Conservation (phyloP, 1,284 basidiomycete species). For the Cerrena zonata region DNA sequence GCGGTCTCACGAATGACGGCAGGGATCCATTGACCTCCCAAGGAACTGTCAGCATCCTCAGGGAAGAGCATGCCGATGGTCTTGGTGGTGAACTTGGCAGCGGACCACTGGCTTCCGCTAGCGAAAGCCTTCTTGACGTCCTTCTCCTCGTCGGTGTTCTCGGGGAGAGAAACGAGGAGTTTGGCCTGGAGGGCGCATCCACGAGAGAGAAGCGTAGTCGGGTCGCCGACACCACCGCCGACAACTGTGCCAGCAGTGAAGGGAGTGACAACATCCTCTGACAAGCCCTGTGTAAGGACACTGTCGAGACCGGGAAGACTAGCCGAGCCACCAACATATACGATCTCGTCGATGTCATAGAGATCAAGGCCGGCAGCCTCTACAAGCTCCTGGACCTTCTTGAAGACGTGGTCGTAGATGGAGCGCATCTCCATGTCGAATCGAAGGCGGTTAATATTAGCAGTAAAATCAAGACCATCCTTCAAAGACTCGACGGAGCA, state of each 20-base stretch:
- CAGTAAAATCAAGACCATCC: conserved; percentile 89
- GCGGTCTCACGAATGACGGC: conserved; percentile 71
- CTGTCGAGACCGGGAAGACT: conserved; percentile 82
- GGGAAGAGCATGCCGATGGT: conserved; percentile 83
- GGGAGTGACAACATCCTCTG: conserved; percentile 60
- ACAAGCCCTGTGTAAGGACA: conserved; percentile 65
- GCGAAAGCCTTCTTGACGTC: conserved; percentile 53
- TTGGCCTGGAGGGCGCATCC: conserved; percentile 87
- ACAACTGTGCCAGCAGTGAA: conserved; percentile 61
- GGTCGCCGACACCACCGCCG: conserved; percentile 71
- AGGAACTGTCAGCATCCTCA: conserved; percentile 36
- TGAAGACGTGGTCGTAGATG: conserved; percentile 69
- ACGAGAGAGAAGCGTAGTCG: conserved; percentile 83
- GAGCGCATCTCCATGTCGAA: conserved; percentile 83
- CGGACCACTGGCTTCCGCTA: conserved; percentile 38
- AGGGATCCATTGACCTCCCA: conserved; percentile 62
- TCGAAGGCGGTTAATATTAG: conserved; percentile 87
- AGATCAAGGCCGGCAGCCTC: conserved; percentile 63
- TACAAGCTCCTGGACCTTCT: conserved; percentile 61
- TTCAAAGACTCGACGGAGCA: conserved; percentile 92
- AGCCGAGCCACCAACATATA: conserved; percentile 86
- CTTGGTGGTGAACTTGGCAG: conserved; percentile 52
- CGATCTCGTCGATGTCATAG: conserved; percentile 82
- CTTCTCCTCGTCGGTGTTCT: conserved; percentile 40
- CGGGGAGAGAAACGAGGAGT: conserved; percentile 49